Base-by-base conservation (phyloP, 495 filamentous ascomycete genomes). In the Neurospora tetraspora region DNA sequence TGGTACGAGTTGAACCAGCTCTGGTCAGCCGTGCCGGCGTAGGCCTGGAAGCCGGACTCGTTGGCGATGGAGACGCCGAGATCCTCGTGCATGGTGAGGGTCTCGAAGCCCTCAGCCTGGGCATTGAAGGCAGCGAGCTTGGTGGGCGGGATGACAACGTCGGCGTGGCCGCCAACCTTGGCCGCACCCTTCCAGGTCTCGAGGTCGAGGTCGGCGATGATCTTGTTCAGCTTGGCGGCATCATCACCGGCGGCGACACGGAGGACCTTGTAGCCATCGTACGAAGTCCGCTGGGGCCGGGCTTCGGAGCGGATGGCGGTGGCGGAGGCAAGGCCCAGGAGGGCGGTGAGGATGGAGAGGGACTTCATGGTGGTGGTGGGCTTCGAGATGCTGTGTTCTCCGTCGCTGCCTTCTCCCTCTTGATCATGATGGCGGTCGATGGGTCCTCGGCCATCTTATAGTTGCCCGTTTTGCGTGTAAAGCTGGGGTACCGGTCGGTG, bases 1-100 rank as follows among this genome's bases (percentile, higher is more conserved):
- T 90, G 88, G 75, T 90, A 90, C 43, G 83, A 77, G 74, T 88
- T 82, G 80, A 89, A 90, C 86, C 86, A 90, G 7, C 85, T 80
- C 70, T 61, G 53, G 6, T 61, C 23, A 31, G 23, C 53, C 34
- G 73, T 73, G 39, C 74, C 76, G 27, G 75, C 76, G 39, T 80
- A 81, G 34, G 59, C 59, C 14, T 69, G 36, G 61, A 79, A 79
- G 18, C 70, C 59, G 3, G 72, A 71, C 71, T 81, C 77, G 14
- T 74, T 72, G 16, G 69, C 72, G 20, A 81, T 81, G 12, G 78
- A 77, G 16, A 72, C 74, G 2, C 76, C 79, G 34, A 81, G 72
- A 53, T 81, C 76, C 47, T 79, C 73, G 72, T 81, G 79, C 76
- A 81, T 80, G 39, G 77, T 75, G 12, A 73, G 70, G 18, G 68